Conservation (phyloP, 1,284 basidiomycete species). For the Sporisorium sorghi region DNA sequence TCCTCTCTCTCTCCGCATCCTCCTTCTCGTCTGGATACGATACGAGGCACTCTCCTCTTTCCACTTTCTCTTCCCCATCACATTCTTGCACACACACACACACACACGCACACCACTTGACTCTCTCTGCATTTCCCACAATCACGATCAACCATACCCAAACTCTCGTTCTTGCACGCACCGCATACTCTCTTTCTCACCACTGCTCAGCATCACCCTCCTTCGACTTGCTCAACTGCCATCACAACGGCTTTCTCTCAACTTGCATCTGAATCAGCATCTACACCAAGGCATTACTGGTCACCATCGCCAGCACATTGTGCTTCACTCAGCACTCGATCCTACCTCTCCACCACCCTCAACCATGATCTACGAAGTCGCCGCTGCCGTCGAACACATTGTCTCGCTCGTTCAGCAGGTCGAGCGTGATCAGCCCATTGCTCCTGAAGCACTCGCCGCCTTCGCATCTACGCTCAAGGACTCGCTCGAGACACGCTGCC, state of each 20-base stretch:
- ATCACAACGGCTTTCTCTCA: neutral
- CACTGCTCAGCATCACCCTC: neutral
- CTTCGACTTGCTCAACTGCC: neutral
- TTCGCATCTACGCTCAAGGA: constrained; percentile 51
- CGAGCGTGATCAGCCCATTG: constrained; percentile 14
- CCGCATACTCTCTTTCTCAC: constrained; percentile 3
- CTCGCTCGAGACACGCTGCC: constrained; percentile 41
- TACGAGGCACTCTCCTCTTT: constrained; percentile 12
- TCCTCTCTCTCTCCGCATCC: neutral
- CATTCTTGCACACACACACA: neutral
- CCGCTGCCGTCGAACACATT: constrained; percentile 49
- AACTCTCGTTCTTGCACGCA: neutral
- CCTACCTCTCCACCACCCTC: neutral
- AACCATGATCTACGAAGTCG: constrained; percentile 55
- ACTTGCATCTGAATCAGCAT: neutral
- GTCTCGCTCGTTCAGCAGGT: constrained; percentile 22
- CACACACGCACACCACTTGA: neutral
- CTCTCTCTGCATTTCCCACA: constrained; percentile 1
- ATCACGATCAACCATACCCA: too few species aligned
- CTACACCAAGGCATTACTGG: neutral
- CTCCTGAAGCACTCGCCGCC: constrained; percentile 27
- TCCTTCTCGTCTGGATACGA: constrained; percentile 52
- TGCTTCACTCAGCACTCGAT: neutral
- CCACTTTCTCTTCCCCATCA: constrained; percentile 6
- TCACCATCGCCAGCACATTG: neutral